These are phyloP conservation scores for Sordariomycetes sp. DNA, from an alignment of 2,329 filamentous ascomycete genomes.

Conservation along the genomic window DNA sequence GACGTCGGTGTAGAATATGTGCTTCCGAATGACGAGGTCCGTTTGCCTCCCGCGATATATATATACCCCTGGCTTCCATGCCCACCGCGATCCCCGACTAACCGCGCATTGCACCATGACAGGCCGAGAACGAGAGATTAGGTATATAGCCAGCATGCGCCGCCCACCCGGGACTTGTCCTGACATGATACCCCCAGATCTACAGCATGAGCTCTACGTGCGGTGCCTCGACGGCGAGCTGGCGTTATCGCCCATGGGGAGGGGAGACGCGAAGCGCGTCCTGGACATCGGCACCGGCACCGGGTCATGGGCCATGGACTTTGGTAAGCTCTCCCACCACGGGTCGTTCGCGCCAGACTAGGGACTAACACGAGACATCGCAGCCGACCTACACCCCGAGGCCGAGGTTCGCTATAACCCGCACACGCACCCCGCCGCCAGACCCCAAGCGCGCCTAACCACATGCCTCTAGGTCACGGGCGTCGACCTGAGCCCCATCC, in stretches of 20 bases:
- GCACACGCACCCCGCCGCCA: not conserved
- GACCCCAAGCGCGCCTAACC: not conserved
- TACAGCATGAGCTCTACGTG: constrained; percentile 16
- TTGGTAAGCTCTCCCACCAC: constrained; percentile 9
- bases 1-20: not conserved
- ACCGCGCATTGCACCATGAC: not conserved
- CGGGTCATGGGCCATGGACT: constrained; percentile 21
- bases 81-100: not conserved
- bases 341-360: not conserved
- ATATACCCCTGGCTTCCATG: not conserved
- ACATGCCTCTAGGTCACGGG: constrained; percentile 18
- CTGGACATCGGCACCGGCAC: constrained; percentile 21
- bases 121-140: not conserved
- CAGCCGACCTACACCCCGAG: not conserved
- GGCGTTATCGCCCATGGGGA: constrained; percentile 10
- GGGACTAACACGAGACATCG: accelerated
- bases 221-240: constrained; percentile 14
- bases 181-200: constrained; percentile 14
- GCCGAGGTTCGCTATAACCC: not conserved
- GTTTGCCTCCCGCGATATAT: not conserved
- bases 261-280: constrained; percentile 10
- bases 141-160: not conserved
- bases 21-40: not conserved
- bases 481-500: constrained; percentile 31
- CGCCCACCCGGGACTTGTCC: not conserved